Percentiles rank a stretch among this genome's conserved stretches.
These are phyloP conservation scores for Porogramme epimiltina DNA, from an alignment of 1,284 basidiomycete genomes.

Conservation along the genomic window DNA sequence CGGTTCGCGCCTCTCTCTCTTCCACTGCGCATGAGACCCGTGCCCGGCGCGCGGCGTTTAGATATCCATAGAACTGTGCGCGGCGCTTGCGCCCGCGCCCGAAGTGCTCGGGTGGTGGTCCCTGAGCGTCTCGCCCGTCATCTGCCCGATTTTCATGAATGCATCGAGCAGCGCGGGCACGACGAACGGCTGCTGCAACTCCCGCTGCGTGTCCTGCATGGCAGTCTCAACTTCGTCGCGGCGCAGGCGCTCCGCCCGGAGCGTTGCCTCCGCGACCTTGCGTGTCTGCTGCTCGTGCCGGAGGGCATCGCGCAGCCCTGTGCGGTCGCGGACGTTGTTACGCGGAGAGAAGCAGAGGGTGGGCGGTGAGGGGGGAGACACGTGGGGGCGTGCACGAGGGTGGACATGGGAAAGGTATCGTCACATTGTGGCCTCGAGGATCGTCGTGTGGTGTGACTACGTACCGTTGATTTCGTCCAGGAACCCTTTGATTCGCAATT, in stretches of 20 bases:
- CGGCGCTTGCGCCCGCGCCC: not conserved
- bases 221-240: constrained; percentile 36
- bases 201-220: constrained; percentile 41
- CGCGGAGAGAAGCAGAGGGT: not conserved
- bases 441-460: no score
- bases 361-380: not conserved
- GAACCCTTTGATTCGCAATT: not conserved
- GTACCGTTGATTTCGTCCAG: not conserved
- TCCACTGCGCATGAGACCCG: not conserved
- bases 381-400: not conserved
- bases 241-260: constrained; percentile 36
- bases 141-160: constrained; percentile 37
- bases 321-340: not conserved
- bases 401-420: not conserved
- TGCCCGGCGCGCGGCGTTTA: not conserved
- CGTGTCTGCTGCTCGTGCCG: constrained; percentile 17
- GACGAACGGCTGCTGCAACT: constrained; percentile 46
- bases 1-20: not conserved
- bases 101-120: not conserved
- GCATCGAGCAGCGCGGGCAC: constrained; percentile 49
- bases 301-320: constrained; percentile 21
- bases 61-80: constrained; percentile 6
- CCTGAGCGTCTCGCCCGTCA: constrained; percentile 25
- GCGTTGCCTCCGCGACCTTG: constrained; percentile 26
- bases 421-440: no score